These are phyloP conservation scores for Fomitopsis serialis DNA, from an alignment of 768 basidiomycete genomes.

Conservation along the genomic window DNA sequence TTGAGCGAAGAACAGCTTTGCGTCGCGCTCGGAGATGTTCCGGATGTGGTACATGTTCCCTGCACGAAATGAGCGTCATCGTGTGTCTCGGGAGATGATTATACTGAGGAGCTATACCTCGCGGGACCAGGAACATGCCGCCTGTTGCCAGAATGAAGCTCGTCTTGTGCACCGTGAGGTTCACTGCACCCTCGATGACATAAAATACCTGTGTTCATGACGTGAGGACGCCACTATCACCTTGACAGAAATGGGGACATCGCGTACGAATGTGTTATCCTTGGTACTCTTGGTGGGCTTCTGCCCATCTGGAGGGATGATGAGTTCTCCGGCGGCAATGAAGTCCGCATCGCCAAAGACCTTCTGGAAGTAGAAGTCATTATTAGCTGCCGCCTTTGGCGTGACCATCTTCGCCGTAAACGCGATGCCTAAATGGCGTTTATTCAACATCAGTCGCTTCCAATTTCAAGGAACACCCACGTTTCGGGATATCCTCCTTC, in stretches of 20 bases:
- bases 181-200: conserved; percentile 85
- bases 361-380: conserved; percentile 83
- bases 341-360: conserved; percentile 89
- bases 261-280: conserved; percentile 87
- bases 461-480: conserved; percentile 42
- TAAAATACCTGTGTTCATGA: conserved; percentile 54
- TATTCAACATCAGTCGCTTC: neutral
- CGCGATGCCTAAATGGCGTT: conserved; percentile 55
- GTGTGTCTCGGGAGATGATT: neutral
- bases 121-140: conserved; percentile 85
- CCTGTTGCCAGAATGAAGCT: conserved; percentile 75
- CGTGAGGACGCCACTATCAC: conserved; percentile 20
- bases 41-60: conserved; percentile 90
- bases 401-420: conserved; percentile 67
- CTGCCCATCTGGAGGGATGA: conserved; percentile 69
- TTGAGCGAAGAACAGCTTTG: conserved; percentile 88
- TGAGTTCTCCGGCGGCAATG: conserved; percentile 84
- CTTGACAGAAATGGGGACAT: neutral
- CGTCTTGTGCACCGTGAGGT: conserved; percentile 77
- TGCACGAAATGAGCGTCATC: conserved; percentile 21
- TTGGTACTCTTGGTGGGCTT: conserved; percentile 88
- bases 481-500: conserved; percentile 56
- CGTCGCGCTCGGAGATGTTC: conserved; percentile 78
- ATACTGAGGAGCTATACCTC: conserved; percentile 44
- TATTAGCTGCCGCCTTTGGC: conserved; percentile 53